Evolutionary conservation across 164 flowering plant genomes (phyloP), one percentile per base, ranked within the genome.

Genomic region (Akebia trifoliata): DNA sequence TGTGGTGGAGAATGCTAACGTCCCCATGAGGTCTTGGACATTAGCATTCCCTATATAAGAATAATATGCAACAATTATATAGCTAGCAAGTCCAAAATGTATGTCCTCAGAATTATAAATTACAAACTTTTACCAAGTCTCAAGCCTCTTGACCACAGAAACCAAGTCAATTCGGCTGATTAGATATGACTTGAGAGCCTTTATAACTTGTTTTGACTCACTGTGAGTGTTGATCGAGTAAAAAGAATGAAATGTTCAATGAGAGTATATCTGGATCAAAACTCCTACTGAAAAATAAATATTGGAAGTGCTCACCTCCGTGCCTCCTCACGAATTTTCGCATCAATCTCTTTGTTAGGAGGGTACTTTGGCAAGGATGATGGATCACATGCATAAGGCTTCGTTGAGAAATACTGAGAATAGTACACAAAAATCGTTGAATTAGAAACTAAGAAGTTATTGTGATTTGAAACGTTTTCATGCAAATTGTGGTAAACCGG

Each of bases 281-380:
- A n/a, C 4, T 30, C 11, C 26, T 25, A 20, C n/a, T 54, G 45
- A 42, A 14, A 0, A 7, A 15, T 32, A 46, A 17, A 18, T 14
- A 17, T 24, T 53, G 36, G 15, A 46, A 64, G 30, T 54, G 45
- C 65, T 57, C 14, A 73, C 85, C 83, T 75, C n/a, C 65, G 67
- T 46, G 68, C 64, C 15, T 87, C 87, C n/a, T 86, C 96, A 2
- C 85, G 82, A 47, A 43, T 56, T 70, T 85, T 93, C 2, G 90
- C 90, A 77, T 87, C 97, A 38, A 89, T 83, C 70, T 93, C 98
- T 60, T 90, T 93, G 73, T 69, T 85, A 15, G 97, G 95, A 26
- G 88, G 81, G 71, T 89, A 93, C 59, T 81, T 82, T 14, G 98
- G 98, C 72, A 93, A 69, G 69, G 77, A 78, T 54, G 91, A 80